Evolutionary conservation across 345 rosid genomes (phyloP), one percentile per base, ranked within the genome.

Genomic region (Eucalyptus urophylla): DNA sequence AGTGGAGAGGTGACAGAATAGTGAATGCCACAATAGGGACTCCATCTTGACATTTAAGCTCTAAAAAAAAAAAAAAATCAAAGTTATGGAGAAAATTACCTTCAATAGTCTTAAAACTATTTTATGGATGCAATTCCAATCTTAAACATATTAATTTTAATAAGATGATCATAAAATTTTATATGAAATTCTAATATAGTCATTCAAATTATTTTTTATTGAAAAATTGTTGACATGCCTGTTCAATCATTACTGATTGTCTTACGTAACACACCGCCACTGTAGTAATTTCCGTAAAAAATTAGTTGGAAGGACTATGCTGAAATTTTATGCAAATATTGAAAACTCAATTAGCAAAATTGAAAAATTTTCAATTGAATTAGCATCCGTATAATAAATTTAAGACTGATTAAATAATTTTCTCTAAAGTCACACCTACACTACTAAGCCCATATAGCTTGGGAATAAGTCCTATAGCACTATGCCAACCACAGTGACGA

Each of bases 291-390:
- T 29, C 0, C 0, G 15, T 7, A 0, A 2, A 65, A 65, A n/a
- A 29, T 29, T 65, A 15, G 1, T n/a, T 0, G 2, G 1, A 29
- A 29, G 0, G 37, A 65, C 3, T n/a, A n/a, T 5, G 0, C 14
- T 65, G 9, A 15, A 65, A 29, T n/a, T 65, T 4, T 1, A 2
- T 14, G 1, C 3, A 65, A 4, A 65, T 7, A 14, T n/a, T 6
- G 1, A n/a, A 7, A 5, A 65, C 72, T 65, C 3, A 12, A 29
- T 62, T 29, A 5, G 8, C 0, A 13, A 62, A 60, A 27, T 27
- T 6, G 4, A 27, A 60, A 27, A 1, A 0, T 60, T 60, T 24
- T 24, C 0, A 27, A 12, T 3, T 60, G 1, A 60, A 27, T 13
- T 60, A 0, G 0, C 16, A 60, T 60, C 0, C 4, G 0, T 27